Evolutionary conservation across 768 basidiomycete genomes (phyloP).

Genomic region (Lactifluus piperatus): DNA sequence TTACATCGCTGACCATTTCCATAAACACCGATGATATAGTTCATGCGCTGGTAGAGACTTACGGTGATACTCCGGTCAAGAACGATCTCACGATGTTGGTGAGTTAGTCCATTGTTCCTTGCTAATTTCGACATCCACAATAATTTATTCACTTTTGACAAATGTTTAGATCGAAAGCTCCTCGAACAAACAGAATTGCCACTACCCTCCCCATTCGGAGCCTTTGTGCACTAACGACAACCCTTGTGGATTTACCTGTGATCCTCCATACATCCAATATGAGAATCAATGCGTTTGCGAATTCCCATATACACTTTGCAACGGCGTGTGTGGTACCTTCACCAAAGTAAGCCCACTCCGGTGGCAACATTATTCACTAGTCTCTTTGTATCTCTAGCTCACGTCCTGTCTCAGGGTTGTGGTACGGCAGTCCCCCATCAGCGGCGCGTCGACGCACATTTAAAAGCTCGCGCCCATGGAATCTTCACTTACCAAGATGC

Average conservation of each 20-base stretch:
- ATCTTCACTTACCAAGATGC: neutral
- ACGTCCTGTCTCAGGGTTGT: neutral
- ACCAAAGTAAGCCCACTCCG: too few relatives aligned
- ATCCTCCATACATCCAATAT: slow-evolving; percentile 23
- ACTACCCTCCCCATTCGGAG: slow-evolving; percentile 27
- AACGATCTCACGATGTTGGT: slow-evolving; percentile 23
- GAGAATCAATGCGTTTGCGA: slow-evolving; percentile 27
- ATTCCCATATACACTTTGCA: too few relatives aligned
- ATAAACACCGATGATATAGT: slow-evolving; percentile 12
- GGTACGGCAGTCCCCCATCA: neutral
- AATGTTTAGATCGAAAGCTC: slow-evolving; percentile 29
- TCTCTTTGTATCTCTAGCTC: too few relatives aligned
- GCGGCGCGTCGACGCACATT: neutral
- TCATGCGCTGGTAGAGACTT: slow-evolving; percentile 3
- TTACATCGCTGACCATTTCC: too few relatives aligned
- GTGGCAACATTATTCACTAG: too few relatives aligned
- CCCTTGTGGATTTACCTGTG: slow-evolving; percentile 32
- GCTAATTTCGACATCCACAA: neutral
- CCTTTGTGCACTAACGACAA: slow-evolving; percentile 27
- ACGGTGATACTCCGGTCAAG: slow-evolving; percentile 9
- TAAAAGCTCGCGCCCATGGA: neutral
- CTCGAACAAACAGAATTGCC: slow-evolving; percentile 28
- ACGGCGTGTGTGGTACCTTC: too few relatives aligned
- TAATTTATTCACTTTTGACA: neutral
- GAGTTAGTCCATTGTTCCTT: neutral